Conservation (phyloP, 495 filamentous ascomycete species). For the Collariella sp. region DNA sequence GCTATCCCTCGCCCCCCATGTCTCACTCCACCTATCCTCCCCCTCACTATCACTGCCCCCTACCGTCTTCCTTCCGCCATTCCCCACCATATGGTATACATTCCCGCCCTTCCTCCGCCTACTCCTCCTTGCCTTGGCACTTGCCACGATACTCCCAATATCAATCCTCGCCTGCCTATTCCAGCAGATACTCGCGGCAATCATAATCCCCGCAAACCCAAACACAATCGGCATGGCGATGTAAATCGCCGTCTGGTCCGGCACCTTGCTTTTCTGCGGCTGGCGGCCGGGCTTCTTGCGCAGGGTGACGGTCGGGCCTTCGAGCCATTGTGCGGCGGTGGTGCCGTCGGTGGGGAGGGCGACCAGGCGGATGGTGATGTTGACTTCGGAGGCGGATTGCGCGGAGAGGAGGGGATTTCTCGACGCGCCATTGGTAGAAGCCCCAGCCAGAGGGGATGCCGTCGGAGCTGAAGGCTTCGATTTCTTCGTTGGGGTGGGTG, state of each 20-base stretch:
- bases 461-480: constrained; percentile 31
- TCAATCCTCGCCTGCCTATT: constrained; percentile 31
- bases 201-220: constrained; percentile 26
- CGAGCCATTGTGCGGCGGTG: constrained; percentile 13
- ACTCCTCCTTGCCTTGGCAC: constrained; percentile 26
- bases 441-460: constrained; percentile 29
- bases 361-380: constrained; percentile 35
- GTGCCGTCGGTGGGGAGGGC: constrained; percentile 16
- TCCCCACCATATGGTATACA: background rate
- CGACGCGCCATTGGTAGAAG: constrained; percentile 34
- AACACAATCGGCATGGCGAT: constrained; percentile 37
- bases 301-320: constrained; percentile 29
- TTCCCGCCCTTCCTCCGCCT: constrained; percentile 5
- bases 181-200: constrained; percentile 29
- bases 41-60: constrained; percentile 5
- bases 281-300: constrained; percentile 15
- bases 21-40: background rate
- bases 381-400: constrained; percentile 23
- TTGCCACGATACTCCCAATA: constrained; percentile 33
- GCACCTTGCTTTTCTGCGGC: constrained; percentile 14
- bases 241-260: constrained; percentile 24
- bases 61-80: constrained; percentile 1
- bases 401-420: constrained; percentile 15
- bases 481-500: background rate
- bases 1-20: background rate